Base-by-base conservation (phyloP, 148 eudicot species). In the Selenicereus undatus region DNA sequence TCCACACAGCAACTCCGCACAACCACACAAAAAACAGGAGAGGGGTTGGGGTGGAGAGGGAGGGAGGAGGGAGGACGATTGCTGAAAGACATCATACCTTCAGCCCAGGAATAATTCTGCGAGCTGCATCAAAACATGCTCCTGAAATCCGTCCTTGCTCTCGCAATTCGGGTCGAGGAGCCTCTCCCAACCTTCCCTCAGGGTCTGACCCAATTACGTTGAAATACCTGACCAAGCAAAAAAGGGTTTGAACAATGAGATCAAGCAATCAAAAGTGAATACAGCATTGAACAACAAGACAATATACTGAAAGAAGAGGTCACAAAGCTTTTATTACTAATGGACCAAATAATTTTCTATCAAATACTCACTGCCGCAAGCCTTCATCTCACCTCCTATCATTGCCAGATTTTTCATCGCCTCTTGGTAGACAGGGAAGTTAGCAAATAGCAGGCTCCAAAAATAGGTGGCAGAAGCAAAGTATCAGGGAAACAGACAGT, bases 61-160 rank as follows among this genome's bases (percentile, higher is more conserved):
- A 27, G 71, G 35, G 18, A 13, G 32, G 17, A 66, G 68, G 68
- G 27, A 10, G 68, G 8, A n/a, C 1, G 8, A 11, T 10, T 4
- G 52, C 52, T 2, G 14, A 6, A 39, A 48, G 52, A 48, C 52
- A 48, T 12, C 12, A 27, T 80, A 95, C 99, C 93, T 93, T 91
- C 45, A 96, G 89, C 27, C 97, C 98, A 9, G 90, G 84, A 74
- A 73, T 92, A 80, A 96, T 92, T 39, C 95, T 95, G 27, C 95
- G 99, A 86, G 99, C 99, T 35, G 99, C 99, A 89, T 96, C 98
- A 84, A 93, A 96, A 84, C 99, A 93, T 45, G 99, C 99, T 81
- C 98, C 99, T 48, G 99, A 96, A 78, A 93, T 93, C 27, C 99
- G 88, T 26, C 99, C 98, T 85, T 93, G 99, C 73, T 87, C 95